Conservation (phyloP, 495 filamentous ascomycete genomes). For the Neurospora terricola region DNA sequence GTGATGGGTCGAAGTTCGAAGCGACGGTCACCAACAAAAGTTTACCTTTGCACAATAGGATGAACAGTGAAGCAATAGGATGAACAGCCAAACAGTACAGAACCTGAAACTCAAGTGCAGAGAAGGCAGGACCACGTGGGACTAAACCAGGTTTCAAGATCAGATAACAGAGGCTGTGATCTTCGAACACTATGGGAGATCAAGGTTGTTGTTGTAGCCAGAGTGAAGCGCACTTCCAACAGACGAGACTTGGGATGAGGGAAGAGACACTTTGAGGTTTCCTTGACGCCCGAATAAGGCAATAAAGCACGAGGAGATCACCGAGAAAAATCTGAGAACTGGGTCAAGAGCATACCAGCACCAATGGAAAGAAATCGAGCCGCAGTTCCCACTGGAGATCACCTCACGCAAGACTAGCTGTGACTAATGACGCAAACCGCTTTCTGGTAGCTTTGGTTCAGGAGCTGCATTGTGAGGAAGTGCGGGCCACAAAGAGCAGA, state of each 20-base stretch:
- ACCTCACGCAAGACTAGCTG: not conserved
- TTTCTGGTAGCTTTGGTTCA: not conserved
- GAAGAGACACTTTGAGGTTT: not conserved
- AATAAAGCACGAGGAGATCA: not conserved
- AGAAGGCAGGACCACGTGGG: not conserved
- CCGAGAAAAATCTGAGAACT: not conserved
- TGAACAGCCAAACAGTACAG: not conserved
- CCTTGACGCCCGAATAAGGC: too few species aligned
- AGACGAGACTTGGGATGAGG: not conserved
- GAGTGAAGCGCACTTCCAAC: not conserved
- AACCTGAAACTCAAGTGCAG: not conserved
- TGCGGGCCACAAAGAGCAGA: not conserved
- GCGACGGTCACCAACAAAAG: not conserved
- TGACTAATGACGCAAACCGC: not conserved
- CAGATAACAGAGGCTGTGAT: not conserved
- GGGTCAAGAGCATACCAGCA: not conserved
- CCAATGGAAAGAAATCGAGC: rapidly evolving
- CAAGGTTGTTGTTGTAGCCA: not conserved
- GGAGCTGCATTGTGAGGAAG: not conserved
- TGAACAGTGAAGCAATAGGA: not conserved
- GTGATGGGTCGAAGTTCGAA: not conserved
- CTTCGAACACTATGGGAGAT: not conserved
- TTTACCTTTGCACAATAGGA: not conserved
- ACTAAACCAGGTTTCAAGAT: not conserved
- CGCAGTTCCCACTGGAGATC: not conserved